Evolutionary conservation across 2,329 filamentous ascomycete species (phyloP).

Genomic region (Fusarium odoratissimum): DNA sequence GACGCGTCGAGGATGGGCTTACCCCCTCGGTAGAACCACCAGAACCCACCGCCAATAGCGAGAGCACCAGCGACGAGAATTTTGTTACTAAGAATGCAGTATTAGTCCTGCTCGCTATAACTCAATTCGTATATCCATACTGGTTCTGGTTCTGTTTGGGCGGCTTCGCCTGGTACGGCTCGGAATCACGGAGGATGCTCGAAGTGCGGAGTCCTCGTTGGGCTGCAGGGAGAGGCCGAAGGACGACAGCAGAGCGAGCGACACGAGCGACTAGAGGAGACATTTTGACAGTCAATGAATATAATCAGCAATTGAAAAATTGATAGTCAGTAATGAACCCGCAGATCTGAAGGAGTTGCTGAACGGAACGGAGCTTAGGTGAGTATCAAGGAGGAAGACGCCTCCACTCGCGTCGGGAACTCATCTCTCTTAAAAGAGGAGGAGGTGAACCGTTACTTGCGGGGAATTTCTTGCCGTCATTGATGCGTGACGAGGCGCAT

Average conservation of each 20-base stretch:
- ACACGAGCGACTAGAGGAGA: constrained; percentile 18
- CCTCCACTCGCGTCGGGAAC: constrained; percentile 14
- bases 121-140: background rate
- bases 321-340: background rate
- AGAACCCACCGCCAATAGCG: constrained; percentile 22
- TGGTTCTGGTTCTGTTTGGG: constrained; percentile 24
- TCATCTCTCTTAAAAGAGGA: constrained; percentile 21
- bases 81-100: constrained; percentile 22
- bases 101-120: background rate
- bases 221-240: constrained; percentile 31
- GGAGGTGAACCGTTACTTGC: constrained; percentile 3
- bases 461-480: constrained; percentile 38
- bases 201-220: constrained; percentile 36
- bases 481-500: constrained; percentile 22
- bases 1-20: constrained; percentile 24
- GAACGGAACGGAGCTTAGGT: constrained; percentile 10
- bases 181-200: constrained; percentile 25
- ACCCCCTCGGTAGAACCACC: constrained; percentile 34
- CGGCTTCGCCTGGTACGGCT: constrained; percentile 31
- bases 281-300: constrained; percentile 4
- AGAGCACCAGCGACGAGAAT: constrained; percentile 28
- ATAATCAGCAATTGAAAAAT: background rate
- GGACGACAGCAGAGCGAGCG: constrained; percentile 14
- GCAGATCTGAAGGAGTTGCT: constrained; percentile 12
- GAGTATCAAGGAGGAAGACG: constrained; percentile 16